These are phyloP conservation scores for Fraxinus floribunda DNA, from an alignment of 305 asterid genomes.

Conservation along the genomic window DNA sequence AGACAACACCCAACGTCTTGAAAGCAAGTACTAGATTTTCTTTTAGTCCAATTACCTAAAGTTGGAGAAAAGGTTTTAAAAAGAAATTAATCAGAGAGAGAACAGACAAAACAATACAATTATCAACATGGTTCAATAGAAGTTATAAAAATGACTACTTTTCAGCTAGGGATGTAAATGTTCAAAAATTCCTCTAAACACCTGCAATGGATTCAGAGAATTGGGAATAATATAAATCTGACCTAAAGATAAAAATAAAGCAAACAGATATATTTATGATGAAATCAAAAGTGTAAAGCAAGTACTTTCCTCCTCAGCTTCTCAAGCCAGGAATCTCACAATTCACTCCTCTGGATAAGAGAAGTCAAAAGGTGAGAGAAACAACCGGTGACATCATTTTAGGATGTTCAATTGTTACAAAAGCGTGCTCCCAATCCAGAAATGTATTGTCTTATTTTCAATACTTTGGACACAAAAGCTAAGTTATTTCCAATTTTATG, in stretches of 20 bases:
- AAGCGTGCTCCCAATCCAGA: background rate
- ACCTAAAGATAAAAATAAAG: background rate
- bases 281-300: background rate
- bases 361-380: background rate
- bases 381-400: background rate
- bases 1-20: slow-evolving; percentile 50
- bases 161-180: background rate
- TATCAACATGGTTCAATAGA: background rate
- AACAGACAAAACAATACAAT: background rate
- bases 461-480: background rate
- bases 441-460: background rate
- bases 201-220: background rate
- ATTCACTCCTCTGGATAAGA: background rate
- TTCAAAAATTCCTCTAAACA: background rate
- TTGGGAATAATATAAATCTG: background rate
- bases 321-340: background rate
- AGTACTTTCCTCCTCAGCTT: background rate
- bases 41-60: slow-evolving; percentile 30
- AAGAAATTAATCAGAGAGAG: background rate
- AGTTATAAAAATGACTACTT: background rate
- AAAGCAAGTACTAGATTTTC: slow-evolving; percentile 34
- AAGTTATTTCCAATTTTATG: background rate
- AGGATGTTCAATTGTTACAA: background rate
- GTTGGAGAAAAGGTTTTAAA: background rate
- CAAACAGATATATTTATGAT: background rate